Percentiles rank a stretch among this genome's conserved stretches.
Evolutionary conservation across 192 early-diverging fungal genomes (phyloP).

Genomic region (Backusella westeae): DNA sequence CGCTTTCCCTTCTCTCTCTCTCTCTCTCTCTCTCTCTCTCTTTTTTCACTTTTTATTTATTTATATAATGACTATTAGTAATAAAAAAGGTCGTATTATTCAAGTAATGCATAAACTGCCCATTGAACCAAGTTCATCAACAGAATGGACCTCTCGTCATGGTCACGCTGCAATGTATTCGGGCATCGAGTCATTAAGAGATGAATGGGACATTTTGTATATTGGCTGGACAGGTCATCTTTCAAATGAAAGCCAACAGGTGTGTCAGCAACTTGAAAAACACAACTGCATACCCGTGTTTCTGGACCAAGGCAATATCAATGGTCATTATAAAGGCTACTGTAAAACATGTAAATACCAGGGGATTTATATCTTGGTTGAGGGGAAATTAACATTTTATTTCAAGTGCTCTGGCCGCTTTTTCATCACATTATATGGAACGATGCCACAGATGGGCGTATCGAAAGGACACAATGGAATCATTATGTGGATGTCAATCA

Average conservation of each 20-base stretch:
- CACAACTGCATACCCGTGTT: constrained; percentile 68
- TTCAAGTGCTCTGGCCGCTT: constrained; percentile 85
- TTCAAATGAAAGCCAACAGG: not conserved
- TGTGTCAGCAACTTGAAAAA: constrained; percentile 28
- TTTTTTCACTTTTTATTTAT: not conserved
- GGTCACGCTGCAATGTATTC: constrained; percentile 91
- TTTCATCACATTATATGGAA: constrained; percentile 92
- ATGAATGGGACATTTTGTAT: constrained; percentile 57
- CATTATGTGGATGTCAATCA: constrained; percentile 81
- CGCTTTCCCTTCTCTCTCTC: not conserved
- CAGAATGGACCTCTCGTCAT: constrained; percentile 49
- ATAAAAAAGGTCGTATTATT: constrained; percentile 43
- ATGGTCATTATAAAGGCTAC: constrained; percentile 94
- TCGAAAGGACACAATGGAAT: constrained; percentile 68
- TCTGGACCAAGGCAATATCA: constrained; percentile 66
- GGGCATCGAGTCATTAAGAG: constrained; percentile 70
- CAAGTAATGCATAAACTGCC: constrained; percentile 57
- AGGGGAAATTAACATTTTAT: not conserved
- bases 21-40: not conserved
- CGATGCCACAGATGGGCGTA: constrained; percentile 64
- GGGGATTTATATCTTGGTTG: not conserved
- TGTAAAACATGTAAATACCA: constrained; percentile 79
- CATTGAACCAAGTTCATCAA: constrained; percentile 26
- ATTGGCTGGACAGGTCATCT: constrained; percentile 56
- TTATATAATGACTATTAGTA: constrained; percentile 43